Conservation (phyloP, 441 rosid species). For the Populus hybrid region DNA sequence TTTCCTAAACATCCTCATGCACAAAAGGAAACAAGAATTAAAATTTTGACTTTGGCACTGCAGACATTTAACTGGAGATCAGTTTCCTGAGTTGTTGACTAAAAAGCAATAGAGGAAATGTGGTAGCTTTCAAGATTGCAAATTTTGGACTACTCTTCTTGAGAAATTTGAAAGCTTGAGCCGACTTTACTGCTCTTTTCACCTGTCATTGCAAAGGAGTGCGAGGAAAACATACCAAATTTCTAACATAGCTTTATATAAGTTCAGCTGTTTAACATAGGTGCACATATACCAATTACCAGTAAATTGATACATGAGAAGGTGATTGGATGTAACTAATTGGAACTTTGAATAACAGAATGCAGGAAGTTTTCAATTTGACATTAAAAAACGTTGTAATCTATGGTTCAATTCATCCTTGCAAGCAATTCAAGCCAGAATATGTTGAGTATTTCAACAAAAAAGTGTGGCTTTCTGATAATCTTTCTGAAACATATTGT, state of each 20-base stretch:
- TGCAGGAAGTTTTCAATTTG: background rate
- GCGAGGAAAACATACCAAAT: background rate
- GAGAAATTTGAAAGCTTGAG: background rate
- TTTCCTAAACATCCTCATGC: background rate
- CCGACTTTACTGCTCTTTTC: background rate
- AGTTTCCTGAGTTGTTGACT: background rate
- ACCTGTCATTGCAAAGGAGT: background rate
- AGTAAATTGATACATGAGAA: background rate
- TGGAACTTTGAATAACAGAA: background rate
- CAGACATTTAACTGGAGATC: background rate
- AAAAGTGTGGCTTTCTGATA: too few species aligned
- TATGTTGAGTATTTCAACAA: too few species aligned
- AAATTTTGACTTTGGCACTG: background rate
- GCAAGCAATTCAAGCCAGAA: too few species aligned
- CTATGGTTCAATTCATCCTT: too few species aligned
- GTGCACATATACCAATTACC: background rate
- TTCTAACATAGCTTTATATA: background rate
- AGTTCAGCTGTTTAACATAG: background rate
- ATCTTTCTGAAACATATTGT: too few species aligned
- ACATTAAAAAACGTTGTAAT: background rate
- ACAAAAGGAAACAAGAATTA: background rate
- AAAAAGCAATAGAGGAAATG: background rate
- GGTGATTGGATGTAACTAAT: background rate
- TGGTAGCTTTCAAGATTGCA: background rate
- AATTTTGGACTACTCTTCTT: background rate